These are phyloP conservation scores for Erysimum pusillum DNA, from an alignment of 441 rosid species.

Conservation along the genomic window DNA sequence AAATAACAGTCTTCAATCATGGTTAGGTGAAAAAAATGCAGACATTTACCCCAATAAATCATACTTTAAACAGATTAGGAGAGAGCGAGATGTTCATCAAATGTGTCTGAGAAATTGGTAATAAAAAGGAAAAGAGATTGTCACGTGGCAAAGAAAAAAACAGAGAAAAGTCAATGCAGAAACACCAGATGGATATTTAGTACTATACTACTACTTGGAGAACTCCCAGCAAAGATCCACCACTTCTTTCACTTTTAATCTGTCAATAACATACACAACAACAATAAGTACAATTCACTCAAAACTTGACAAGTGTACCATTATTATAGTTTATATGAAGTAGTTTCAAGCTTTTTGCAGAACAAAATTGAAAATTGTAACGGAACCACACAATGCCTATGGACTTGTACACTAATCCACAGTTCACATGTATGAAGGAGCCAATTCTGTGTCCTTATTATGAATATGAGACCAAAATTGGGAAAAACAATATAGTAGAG, in stretches of 20 bases:
- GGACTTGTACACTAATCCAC: not conserved
- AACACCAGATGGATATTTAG: not conserved
- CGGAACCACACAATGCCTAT: conserved; percentile 1
- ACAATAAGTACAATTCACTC: not conserved
- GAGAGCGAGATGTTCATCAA: conserved; percentile 42
- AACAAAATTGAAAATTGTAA: not conserved
- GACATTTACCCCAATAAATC: conserved; percentile 26
- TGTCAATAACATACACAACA: conserved; percentile 1
- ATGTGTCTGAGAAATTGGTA: conserved; percentile 11
- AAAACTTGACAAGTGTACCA: not conserved
- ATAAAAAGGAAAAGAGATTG: not conserved
- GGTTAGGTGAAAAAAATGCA: not conserved
- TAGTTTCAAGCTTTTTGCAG: not conserved
- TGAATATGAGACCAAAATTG: not conserved
- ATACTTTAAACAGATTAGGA: conserved; percentile 13
- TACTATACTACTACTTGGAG: not conserved
- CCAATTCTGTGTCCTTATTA: not conserved
- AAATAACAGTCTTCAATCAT: not conserved
- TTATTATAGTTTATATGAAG: not conserved
- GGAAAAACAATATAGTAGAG: not conserved
- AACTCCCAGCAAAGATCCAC: conserved; percentile 23
- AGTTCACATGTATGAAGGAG: not conserved
- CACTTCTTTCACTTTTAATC: not conserved
- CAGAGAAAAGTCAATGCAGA: conserved; percentile 34
- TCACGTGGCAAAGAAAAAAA: conserved; percentile 36